A percentile compares a stretch with the other conserved stretches of the same genome.
Conservation (phyloP, 495 filamentous ascomycete species). For the Tuber umbilicatum region DNA sequence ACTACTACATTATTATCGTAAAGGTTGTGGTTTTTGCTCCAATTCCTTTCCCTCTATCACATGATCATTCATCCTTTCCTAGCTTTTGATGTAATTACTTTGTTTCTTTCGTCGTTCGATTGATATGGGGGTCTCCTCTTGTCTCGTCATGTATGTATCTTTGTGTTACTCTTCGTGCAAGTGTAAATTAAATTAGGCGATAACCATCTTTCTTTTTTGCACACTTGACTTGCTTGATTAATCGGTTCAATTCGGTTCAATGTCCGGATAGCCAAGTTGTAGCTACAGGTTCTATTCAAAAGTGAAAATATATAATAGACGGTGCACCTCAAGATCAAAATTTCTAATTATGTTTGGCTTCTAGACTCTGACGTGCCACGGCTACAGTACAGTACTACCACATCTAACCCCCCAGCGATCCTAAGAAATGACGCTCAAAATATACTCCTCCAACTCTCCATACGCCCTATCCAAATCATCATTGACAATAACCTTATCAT, state of each 20-base stretch:
- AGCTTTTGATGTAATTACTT: neutral
- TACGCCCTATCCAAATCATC: constrained; percentile 81
- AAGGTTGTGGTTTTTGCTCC: neutral
- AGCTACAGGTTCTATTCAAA: neutral
- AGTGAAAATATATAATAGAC: neutral
- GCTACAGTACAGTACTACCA: neutral
- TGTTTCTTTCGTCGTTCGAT: neutral
- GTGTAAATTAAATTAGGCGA: neutral
- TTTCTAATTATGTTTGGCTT: neutral
- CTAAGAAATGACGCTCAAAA: constrained; percentile 41
- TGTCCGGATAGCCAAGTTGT: neutral
- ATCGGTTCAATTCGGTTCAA: neutral
- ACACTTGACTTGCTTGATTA: neutral
- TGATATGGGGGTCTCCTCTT: neutral
- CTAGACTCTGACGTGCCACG: neutral
- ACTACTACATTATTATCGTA: constrained; percentile 11
- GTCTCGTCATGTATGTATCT: neutral
- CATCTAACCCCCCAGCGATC: neutral
- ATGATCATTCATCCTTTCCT: neutral
- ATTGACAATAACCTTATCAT: constrained; percentile 85
- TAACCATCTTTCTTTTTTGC: neutral
- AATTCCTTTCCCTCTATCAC: neutral
- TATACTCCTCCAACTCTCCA: constrained; percentile 64
- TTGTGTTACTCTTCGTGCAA: neutral
- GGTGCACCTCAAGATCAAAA: neutral